Evolutionary conservation across 331 rosid species (phyloP).

Genomic region (Cydonia oblonga): DNA sequence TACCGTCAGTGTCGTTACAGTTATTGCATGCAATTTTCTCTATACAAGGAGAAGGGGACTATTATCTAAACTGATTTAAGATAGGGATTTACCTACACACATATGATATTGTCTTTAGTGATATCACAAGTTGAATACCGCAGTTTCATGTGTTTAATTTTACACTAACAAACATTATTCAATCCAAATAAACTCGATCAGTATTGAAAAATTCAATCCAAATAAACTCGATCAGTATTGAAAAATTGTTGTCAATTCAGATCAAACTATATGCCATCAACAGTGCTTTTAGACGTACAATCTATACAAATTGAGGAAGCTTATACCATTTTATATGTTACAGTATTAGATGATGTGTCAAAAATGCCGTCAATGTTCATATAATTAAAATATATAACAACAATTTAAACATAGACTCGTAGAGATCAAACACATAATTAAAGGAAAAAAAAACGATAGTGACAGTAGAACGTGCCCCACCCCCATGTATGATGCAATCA

Average conservation of each 20-base stretch:
- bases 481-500: neutral
- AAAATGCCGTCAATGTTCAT: too few species aligned
- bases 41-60: neutral
- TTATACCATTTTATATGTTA: neutral
- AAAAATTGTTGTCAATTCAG: too few species aligned
- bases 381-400: neutral
- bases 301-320: neutral
- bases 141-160: neutral
- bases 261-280: neutral
- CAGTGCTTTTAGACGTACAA: neutral
- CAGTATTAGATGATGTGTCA: neutral
- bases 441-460: neutral
- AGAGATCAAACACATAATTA: too few species aligned
- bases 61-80: too few species aligned
- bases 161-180: neutral
- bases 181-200: neutral
- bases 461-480: neutral
- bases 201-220: neutral
- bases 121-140: too few species aligned
- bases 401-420: neutral
- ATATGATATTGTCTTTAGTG: neutral
- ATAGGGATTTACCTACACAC: too few species aligned
- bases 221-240: too few species aligned
- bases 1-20: too few species aligned
- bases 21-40: neutral